Evolutionary conservation across 1,139 yeast species (phyloP), one percentile per base, ranked within the genome.

Genomic region (Lodderomyces metapsilosis): DNA sequence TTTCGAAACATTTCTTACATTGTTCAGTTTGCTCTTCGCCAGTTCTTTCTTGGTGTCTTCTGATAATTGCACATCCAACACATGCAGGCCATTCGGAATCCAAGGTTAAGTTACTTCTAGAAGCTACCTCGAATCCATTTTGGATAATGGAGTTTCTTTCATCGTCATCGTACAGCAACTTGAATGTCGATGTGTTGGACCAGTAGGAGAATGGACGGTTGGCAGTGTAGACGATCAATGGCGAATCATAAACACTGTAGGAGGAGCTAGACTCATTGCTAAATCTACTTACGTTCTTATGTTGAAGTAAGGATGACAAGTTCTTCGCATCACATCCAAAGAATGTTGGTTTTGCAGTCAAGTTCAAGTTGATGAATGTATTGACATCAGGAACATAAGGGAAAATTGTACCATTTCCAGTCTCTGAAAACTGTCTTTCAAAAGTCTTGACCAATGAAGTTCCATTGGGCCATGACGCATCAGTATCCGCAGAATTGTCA

Each of bases 51-150:
- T 84, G 84, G 42, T 84, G 80, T 60, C 96, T 80, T 62, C 88
- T 84, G 44, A 89, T 72, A 41, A 89, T 79, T 6, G 97, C 97
- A 71, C 98, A 89, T 1, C 91, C 88, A 41, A 89, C 77, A 71
- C 97, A 89, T 6, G 84, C 76, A 40, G 78, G 72, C 84, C 89
- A 89, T 42, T 84, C 84, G 2, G 69, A 61, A 54, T 86, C 95
- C 34, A 83, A 66, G 4, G 96, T 85, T 34, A 80, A 66, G 59
- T 88, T 88, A 51, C 76, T 74, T 59, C 88, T 79, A 1, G 95
- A 75, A 22, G 86, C 79, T 24, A 79, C 78, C 58, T 86, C 94
- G 59, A 84, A 88, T 10, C 96, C 97, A 59, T 89, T 89, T 53
- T 74, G 68, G 48, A 89, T 79, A 67, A 88, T 73, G 1, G 73